A percentile compares a stretch with the other conserved stretches of the same genome.
Evolutionary conservation across 805 yeast genomes (phyloP).

Genomic region (Pichia scutulata): DNA sequence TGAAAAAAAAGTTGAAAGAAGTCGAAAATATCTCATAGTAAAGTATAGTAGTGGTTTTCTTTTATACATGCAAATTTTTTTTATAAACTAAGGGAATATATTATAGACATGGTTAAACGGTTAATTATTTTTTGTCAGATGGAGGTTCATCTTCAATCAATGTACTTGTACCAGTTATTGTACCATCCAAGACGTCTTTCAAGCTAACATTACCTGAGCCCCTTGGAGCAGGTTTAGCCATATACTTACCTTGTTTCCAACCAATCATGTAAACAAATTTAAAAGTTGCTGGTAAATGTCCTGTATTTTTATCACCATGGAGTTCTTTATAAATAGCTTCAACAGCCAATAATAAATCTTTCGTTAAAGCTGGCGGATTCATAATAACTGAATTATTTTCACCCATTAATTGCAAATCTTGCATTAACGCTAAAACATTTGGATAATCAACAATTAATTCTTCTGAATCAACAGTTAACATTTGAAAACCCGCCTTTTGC

Average conservation of each 20-base stretch:
- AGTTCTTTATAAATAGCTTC: conserved; percentile 64
- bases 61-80: neutral
- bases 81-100: neutral
- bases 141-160: conserved; percentile 13
- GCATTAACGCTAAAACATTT: conserved; percentile 55
- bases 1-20: neutral
- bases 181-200: conserved; percentile 46
- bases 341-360: conserved; percentile 67
- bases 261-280: conserved; percentile 79
- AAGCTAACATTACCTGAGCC: conserved; percentile 65
- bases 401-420: conserved; percentile 75
- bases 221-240: conserved; percentile 65
- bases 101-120: neutral
- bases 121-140: neutral
- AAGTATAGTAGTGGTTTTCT: neutral
- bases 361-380: conserved; percentile 36
- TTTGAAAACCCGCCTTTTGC: conserved; percentile 69
- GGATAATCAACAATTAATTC: conserved; percentile 78
- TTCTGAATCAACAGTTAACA: conserved; percentile 78
- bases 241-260: conserved; percentile 68
- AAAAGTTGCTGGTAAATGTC: conserved; percentile 69
- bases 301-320: conserved; percentile 53
- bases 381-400: conserved; percentile 56
- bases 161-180: conserved; percentile 10
- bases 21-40: neutral